Base-by-base conservation (phyloP, 2,329 filamentous ascomycete genomes). In the Septoria petroselini region DNA sequence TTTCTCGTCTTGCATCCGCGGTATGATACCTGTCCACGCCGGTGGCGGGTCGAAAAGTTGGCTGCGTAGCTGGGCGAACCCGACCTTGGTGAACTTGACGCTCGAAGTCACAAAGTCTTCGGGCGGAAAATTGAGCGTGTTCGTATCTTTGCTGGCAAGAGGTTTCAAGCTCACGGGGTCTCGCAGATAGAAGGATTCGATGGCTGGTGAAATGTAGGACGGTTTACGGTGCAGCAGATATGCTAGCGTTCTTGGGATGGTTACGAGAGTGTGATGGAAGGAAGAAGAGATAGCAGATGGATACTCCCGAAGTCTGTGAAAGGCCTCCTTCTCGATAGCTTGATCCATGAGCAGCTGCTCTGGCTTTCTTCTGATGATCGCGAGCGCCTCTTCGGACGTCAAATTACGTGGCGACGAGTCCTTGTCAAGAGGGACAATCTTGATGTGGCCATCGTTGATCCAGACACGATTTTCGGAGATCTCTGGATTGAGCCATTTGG, bases 101-200 rank as follows among this genome's bases (percentile, higher is more conserved):
- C 87, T 91, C 21, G 88, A 74, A 0, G 82, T 84, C 7, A 96
- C 85, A 31, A 95, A 79, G 65, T 97, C 91, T 38, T 78, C 70
- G 0, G 90, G 90, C 2, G 83, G 78, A 61, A 98, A 95, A 2
- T 69, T 65, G 2, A 90, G 73, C 0, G 72, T 68, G 0, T 68
- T 71, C 0, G 79, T 68, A 27, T 78, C 74, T 45, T 77, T 73
- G 2, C 77, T 76, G 48, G 83, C 73, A 3, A 95, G 73, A 1
- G 83, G 80, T 48, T 84, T 85, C 35, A 96, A 70, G 0, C 85
- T 78, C 50, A 89, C 77, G 0, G 89, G 85, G 62, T 97, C 91
- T 54, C 93, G 83, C 11, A 95, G 78, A 67, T 97, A 97, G 69
- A 98, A 97, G 1, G 86, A 83, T 68, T 98, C 94, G 2, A 91